These are phyloP conservation scores for Brassica hybrid DNA, from an alignment of 441 rosid genomes.

Conservation along the genomic window DNA sequence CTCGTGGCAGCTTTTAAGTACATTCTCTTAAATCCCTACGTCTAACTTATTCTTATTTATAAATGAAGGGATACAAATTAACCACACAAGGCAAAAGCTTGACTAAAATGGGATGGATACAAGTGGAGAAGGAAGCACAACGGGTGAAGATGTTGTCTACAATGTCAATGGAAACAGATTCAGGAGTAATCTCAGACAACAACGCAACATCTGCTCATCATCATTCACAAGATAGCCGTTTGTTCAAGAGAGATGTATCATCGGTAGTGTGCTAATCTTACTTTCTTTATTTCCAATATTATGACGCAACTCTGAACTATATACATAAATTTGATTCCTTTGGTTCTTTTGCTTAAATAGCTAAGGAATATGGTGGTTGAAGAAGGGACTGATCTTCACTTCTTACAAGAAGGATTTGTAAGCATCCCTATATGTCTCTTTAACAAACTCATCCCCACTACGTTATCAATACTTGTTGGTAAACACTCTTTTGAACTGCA, in stretches of 20 bases:
- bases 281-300: not conserved
- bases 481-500: constrained; percentile 42
- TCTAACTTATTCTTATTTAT: constrained; percentile 4
- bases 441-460: not conserved
- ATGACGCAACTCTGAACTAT: not conserved
- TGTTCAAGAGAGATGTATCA: constrained; percentile 74
- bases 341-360: constrained; percentile 46
- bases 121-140: constrained; percentile 55
- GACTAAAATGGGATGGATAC: constrained; percentile 77
- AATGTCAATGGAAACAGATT: constrained; percentile 68
- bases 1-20: not conserved
- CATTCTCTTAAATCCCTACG: not conserved
- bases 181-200: constrained; percentile 46
- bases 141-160: constrained; percentile 80
- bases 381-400: constrained; percentile 61
- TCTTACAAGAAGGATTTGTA: constrained; percentile 75
- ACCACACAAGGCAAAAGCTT: constrained; percentile 83
- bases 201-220: constrained; percentile 32
- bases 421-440: constrained; percentile 33
- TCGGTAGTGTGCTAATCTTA: too few relatives aligned
- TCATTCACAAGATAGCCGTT: constrained; percentile 48
- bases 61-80: constrained; percentile 78
- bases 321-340: not conserved
- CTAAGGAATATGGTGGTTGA: constrained; percentile 46
- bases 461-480: constrained; percentile 15